phyloP scores from a whole-genome alignment of 73 alveolate species.

The Uronychia setigera region DNA sequence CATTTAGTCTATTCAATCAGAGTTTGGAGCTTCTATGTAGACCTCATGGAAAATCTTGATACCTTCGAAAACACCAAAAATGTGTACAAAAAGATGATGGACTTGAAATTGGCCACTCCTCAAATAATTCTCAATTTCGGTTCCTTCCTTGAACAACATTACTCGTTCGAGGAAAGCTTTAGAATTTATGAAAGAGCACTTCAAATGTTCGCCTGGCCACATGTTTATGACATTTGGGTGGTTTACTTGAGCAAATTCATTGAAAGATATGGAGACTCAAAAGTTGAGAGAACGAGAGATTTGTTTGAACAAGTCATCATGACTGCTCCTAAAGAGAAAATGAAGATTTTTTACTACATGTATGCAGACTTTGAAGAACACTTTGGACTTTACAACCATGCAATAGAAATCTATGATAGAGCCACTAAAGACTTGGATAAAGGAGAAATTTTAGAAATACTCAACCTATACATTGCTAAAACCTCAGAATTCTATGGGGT shows the following conservation, averaged over 20 bases:
- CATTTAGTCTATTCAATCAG: constrained; percentile 50
- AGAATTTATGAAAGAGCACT: constrained; percentile 87
- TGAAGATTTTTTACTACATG: constrained; percentile 86
- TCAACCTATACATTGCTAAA: constrained; percentile 87
- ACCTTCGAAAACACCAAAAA: constrained; percentile 38
- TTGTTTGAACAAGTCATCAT: constrained; percentile 74
- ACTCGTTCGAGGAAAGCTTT: constrained; percentile 78
- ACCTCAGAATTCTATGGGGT: constrained; percentile 93
- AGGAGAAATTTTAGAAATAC: constrained; percentile 82
- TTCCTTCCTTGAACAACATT: constrained; percentile 58
- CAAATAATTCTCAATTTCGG: constrained; percentile 76
- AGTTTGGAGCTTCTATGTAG: constrained; percentile 72
- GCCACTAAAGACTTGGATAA: constrained; percentile 86
- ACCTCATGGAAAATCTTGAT: constrained; percentile 48
- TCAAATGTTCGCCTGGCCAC: constrained; percentile 78
- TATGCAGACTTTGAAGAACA: constrained; percentile 96
- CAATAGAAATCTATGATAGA: constrained; percentile 86
- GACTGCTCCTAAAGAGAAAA: constrained; percentile 69
- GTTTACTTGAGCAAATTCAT: constrained; percentile 68
- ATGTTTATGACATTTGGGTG: constrained; percentile 81
- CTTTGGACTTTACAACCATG: constrained; percentile 93
- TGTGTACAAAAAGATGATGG: constrained; percentile 66
- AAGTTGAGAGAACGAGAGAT: constrained; percentile 97
- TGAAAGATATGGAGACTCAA: constrained; percentile 81
- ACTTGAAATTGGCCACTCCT: constrained; percentile 76